Percentiles rank a stretch among this genome's conserved stretches.
Evolutionary conservation across 1,284 basidiomycete genomes (phyloP).

Genomic region (Inonotus obliquus): DNA sequence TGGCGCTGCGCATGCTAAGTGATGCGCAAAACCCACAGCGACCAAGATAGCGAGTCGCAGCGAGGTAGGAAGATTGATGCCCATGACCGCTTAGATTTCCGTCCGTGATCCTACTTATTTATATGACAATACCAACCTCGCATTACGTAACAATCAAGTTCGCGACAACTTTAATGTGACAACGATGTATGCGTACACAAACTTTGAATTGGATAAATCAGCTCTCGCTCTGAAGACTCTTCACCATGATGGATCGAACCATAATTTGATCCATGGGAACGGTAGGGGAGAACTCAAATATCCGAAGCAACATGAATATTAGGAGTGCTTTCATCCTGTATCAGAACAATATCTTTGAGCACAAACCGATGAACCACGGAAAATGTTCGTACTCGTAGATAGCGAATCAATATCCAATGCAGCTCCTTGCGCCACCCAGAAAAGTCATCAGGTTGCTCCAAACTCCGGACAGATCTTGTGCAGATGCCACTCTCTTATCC

Average conservation of each 20-base stretch:
- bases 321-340: conserved; percentile 26
- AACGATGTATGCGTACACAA: too few species aligned
- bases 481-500: conserved; percentile 25
- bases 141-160: too few species aligned
- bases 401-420: conserved; percentile 42
- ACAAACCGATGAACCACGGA: background rate
- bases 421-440: conserved; percentile 26
- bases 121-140: too few species aligned
- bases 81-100: too few species aligned
- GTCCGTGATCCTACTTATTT: too few species aligned
- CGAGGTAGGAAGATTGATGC: background rate
- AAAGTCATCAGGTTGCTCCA: conserved; percentile 30
- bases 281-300: conserved; percentile 24
- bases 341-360: background rate
- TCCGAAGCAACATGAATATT: conserved; percentile 23
- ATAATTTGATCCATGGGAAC: conserved; percentile 24
- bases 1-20: conserved; percentile 3
- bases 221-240: too few species aligned
- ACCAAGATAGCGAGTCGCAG: conserved; percentile 5
- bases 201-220: too few species aligned
- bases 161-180: too few species aligned
- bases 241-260: conserved; percentile 19
- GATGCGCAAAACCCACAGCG: background rate
- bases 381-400: conserved; percentile 33
- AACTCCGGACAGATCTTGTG: conserved; percentile 27